Conservation (phyloP, 192 early-diverging fungal species). For the Backusella tarrabulga region DNA sequence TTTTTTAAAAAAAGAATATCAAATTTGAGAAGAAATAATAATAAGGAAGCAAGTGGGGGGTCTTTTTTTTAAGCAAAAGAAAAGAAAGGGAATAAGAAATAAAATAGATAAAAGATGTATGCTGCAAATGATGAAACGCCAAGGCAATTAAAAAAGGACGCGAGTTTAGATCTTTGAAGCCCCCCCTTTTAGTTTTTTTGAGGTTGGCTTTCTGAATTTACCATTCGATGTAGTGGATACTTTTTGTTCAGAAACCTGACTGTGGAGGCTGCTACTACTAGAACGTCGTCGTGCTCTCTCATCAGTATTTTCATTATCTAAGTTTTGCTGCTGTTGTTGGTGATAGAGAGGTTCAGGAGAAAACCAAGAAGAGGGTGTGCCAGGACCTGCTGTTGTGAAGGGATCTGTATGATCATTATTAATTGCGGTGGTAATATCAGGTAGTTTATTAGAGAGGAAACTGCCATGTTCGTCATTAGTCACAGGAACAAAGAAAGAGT, state of each 20-base stretch:
- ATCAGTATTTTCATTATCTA: not conserved
- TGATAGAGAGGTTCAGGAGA: conserved; percentile 6
- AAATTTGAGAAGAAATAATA: not conserved
- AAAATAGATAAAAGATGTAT: conserved; percentile 4
- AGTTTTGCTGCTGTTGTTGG: not conserved
- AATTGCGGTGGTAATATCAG: conserved; percentile 5
- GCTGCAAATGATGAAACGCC: conserved; percentile 4
- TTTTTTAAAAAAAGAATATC: not conserved
- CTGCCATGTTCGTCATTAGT: not conserved
- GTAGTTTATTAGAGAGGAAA: conserved; percentile 7
- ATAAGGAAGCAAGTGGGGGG: not conserved
- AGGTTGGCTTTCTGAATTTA: not conserved
- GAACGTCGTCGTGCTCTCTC: not conserved
- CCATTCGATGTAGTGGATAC: not conserved
- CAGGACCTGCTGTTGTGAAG: not conserved
- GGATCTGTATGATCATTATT: not conserved
- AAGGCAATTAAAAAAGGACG: not conserved
- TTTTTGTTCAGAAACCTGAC: not conserved
- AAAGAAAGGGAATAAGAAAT: not conserved
- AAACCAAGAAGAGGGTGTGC: conserved; percentile 10
- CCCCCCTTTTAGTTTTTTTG: not conserved
- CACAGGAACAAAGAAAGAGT: not conserved
- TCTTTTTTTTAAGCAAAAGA: not conserved
- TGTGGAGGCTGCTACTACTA: not conserved
- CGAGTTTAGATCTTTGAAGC: not conserved